Base-by-base conservation (phyloP, 164 flowering plant genomes). In the Berberis thunbergii region DNA sequence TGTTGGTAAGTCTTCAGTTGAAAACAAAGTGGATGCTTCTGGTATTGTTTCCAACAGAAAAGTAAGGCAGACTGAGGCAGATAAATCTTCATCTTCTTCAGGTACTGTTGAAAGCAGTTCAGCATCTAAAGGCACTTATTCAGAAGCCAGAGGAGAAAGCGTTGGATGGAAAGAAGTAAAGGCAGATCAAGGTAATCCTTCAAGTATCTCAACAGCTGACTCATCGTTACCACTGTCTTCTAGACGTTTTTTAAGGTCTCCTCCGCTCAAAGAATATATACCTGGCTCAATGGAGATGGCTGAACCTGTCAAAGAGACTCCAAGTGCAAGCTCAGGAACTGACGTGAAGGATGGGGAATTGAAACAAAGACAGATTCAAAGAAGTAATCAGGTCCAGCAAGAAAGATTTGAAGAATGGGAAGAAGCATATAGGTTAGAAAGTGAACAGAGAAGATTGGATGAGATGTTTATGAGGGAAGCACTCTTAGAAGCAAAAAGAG, bases 401-500 rank as follows among this genome's bases (percentile, higher is more conserved):
- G 96, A 87, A 71, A 81, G 80, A 69, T 94, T 88, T 80, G 98
- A 89, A 66, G 95, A 87, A 72, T 94, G 96, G 98, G 98, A 91
- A 75, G 96, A 88, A 72, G 97, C 97, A 49, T 86, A 81, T 74
- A 79, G 39, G 54, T 70, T 75, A 61, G 97, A 91, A 82, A 78
- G 70, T 54, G 86, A 89, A 75, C 96, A 85, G 76, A 76, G 77
- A 50, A 83, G 76, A 75, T 66, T 71, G 54, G 98, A 94, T 76
- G 95, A 91, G 74, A 78, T 84, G 76, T 94, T 88, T 64, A 94
- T 94, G 97, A 83, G 82, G 77, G 97, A 91, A 84, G 97, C 98
- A 56, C 71, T 91, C 38, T 42, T 80, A 62, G 97, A 94, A 81
- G 96, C 97, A 55, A 81, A 78, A 71, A 91, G 85, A 73, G 98